These are phyloP conservation scores for Phytopythium litorale DNA, from an alignment of 352 stramenopile species.

Conservation along the genomic window DNA sequence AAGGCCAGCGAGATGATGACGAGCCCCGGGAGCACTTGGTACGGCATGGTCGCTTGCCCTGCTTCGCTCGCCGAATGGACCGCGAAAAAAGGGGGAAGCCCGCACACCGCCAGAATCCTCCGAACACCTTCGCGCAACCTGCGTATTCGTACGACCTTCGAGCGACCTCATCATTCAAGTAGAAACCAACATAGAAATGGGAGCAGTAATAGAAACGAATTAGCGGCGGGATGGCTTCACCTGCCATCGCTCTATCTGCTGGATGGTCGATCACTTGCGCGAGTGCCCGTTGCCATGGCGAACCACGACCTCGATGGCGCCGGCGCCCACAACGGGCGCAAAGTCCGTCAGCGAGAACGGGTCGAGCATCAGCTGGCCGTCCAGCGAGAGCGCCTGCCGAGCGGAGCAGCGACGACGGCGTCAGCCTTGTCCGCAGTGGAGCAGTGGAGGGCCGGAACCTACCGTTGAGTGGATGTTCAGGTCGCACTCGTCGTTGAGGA, in stretches of 20 bases:
- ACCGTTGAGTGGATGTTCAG: conserved; percentile 33
- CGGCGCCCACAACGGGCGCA: conserved; percentile 25
- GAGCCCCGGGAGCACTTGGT: conserved; percentile 80
- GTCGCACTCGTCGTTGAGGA: conserved; percentile 51
- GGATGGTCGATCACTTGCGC: conserved; percentile 27
- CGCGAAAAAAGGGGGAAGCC: no score
- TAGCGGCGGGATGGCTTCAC: no score
- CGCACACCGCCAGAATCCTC: conserved; percentile 9
- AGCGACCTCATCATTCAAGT: not conserved
- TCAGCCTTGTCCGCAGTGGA: not conserved
- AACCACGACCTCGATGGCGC: conserved; percentile 41
- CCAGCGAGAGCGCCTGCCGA: conserved; percentile 37
- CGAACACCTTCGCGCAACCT: not conserved
- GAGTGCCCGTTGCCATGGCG: conserved; percentile 14
- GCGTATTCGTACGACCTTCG: not conserved
- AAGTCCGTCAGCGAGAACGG: conserved; percentile 69
- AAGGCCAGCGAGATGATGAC: conserved; percentile 73
- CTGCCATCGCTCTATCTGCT: no score
- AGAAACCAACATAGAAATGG: not conserved
- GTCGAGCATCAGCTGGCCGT: conserved; percentile 40
- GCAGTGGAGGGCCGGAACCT: conserved; percentile 3
- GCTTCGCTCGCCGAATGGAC: conserved; percentile 8
- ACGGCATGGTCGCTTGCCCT: conserved; percentile 56
- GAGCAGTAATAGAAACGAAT: not conserved
- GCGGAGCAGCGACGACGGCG: not conserved